Percentiles rank a stretch among this genome's conserved stretches.
Evolutionary conservation across 1,284 basidiomycete genomes (phyloP).

Genomic region (Ganoderma boninense): DNA sequence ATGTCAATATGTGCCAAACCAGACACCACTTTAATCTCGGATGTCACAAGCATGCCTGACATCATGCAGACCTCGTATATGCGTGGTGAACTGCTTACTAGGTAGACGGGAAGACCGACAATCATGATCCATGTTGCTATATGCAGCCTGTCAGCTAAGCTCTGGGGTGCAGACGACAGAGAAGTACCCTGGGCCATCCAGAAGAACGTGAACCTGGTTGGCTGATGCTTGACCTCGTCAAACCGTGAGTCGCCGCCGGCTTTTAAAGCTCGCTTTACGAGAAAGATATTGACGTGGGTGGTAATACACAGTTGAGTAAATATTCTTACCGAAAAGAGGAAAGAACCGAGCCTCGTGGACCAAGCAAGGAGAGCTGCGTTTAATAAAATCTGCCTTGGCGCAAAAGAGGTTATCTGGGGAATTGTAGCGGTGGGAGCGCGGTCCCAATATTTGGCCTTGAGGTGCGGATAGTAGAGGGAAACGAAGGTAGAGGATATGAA

Average conservation of each 20-base stretch:
- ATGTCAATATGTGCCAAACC: constrained; percentile 11
- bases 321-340: constrained; percentile 60
- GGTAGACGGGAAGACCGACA: constrained; percentile 74
- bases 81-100: constrained; percentile 44
- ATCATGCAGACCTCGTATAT: background rate
- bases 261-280: constrained; percentile 52
- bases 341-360: constrained; percentile 70
- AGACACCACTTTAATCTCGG: background rate
- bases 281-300: background rate
- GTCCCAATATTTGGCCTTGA: constrained; percentile 57
- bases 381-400: constrained; percentile 68
- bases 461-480: constrained; percentile 67
- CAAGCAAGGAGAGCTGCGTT: constrained; percentile 65
- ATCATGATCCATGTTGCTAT: constrained; percentile 75
- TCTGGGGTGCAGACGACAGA: background rate
- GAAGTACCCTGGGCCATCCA: constrained; percentile 75
- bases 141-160: constrained; percentile 12
- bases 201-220: constrained; percentile 64
- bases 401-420: constrained; percentile 58
- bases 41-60: background rate
- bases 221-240: constrained; percentile 71
- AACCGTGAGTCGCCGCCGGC: constrained; percentile 72
- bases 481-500: constrained; percentile 70
- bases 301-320: background rate
- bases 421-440: constrained; percentile 45